Conservation (phyloP, 495 filamentous ascomycete species). For the Penicillium flavigenum region DNA sequence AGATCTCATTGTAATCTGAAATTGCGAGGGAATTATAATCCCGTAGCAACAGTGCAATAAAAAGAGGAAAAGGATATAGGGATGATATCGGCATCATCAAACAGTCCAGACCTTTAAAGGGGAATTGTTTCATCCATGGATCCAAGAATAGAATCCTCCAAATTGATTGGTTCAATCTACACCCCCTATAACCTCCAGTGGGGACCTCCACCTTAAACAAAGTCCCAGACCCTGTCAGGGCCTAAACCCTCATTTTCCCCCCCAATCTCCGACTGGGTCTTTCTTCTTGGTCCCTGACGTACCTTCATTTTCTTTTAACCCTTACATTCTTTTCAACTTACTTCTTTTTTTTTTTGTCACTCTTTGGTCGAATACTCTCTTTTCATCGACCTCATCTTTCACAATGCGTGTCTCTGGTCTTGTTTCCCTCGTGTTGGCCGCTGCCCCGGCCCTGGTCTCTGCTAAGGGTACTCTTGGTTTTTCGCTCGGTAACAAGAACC, state of each 20-base stretch:
- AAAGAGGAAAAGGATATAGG: background rate
- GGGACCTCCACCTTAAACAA: constrained; percentile 9
- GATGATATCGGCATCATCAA: too few relatives aligned
- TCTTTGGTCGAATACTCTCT: constrained; percentile 7
- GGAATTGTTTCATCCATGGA: constrained; percentile 20
- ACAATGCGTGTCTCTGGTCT: constrained; percentile 46
- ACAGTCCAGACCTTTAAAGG: constrained; percentile 11
- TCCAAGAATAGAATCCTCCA: constrained; percentile 9
- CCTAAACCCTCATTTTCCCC: constrained; percentile 13
- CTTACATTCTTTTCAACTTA: constrained; percentile 6
- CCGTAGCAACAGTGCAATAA: background rate
- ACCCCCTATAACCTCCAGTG: constrained; percentile 12
- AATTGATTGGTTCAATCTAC: background rate
- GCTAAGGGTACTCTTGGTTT: constrained; percentile 50
- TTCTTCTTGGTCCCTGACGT: constrained; percentile 16
- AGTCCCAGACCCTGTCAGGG: constrained; percentile 16
- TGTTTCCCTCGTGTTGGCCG: constrained; percentile 42
- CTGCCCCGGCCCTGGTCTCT: constrained; percentile 42
- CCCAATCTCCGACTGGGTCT: constrained; percentile 6
- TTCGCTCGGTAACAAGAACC: constrained; percentile 49
- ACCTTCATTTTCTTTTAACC: constrained; percentile 3
- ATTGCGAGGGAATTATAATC: background rate
- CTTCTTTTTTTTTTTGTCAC: constrained; percentile 9
- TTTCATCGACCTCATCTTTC: constrained; percentile 18
- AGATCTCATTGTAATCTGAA: background rate